Percentiles rank a stretch among this genome's conserved stretches.
These are phyloP conservation scores for Fraxinus americana DNA, from an alignment of 257 asterid genomes.

Conservation along the genomic window DNA sequence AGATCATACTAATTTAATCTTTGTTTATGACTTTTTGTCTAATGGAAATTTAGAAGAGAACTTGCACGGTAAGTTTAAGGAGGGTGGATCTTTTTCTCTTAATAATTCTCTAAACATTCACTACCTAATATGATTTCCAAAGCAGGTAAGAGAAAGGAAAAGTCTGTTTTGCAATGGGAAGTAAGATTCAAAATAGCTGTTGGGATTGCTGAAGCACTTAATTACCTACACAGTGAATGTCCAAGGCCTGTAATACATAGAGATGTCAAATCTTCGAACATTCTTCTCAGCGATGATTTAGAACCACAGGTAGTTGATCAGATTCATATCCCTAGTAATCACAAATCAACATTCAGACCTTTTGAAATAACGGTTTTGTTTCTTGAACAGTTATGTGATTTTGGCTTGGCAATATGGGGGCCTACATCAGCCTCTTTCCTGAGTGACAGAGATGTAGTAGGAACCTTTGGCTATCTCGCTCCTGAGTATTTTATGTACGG, in stretches of 20 bases:
- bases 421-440: conserved; percentile 63
- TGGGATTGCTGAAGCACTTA: conserved; percentile 80
- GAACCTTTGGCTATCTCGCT: conserved; percentile 97
- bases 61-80: conserved; percentile 55
- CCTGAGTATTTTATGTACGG: conserved; percentile 99
- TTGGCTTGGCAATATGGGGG: conserved; percentile 92
- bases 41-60: conserved; percentile 85
- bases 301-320: conserved; percentile 67
- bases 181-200: conserved; percentile 70
- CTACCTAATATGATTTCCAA: conserved; percentile 27
- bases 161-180: conserved; percentile 60
- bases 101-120: background rate
- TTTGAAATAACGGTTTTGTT: background rate
- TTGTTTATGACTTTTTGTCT: conserved; percentile 65
- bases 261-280: conserved; percentile 86
- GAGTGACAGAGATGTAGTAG: conserved; percentile 78
- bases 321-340: conserved; percentile 3
- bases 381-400: conserved; percentile 67
- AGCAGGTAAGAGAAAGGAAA: conserved; percentile 49
- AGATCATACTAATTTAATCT: conserved; percentile 55
- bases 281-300: conserved; percentile 66
- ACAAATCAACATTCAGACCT: background rate
- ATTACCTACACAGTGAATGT: conserved; percentile 71
- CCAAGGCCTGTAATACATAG: conserved; percentile 77
- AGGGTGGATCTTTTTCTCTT: background rate